Percentiles rank a stretch among this genome's conserved stretches.
These are phyloP conservation scores for Allium sativum DNA, from an alignment of 106 monocot genomes.

Conservation along the genomic window DNA sequence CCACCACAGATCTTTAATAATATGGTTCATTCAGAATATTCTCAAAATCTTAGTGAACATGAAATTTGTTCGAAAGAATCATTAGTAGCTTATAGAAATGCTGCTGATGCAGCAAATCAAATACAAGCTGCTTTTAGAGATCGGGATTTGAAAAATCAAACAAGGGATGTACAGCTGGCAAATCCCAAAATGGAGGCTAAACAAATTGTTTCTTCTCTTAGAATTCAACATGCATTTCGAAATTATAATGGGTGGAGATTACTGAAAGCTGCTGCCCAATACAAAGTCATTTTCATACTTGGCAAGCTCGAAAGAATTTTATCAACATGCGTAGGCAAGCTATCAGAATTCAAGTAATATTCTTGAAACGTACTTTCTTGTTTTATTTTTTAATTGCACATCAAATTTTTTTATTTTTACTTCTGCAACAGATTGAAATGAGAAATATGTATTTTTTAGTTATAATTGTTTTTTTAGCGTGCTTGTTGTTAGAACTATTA, in stretches of 20 bases:
- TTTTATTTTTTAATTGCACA: too few relatives aligned
- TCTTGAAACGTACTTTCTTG: not conserved
- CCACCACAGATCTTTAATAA: conserved; percentile 6
- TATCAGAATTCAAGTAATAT: conserved; percentile 75
- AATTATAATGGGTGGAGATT: conserved; percentile 45
- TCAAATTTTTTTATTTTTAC: not conserved
- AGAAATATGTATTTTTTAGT: too few relatives aligned
- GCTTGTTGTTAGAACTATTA: too few relatives aligned
- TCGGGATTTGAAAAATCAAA: conserved; percentile 59
- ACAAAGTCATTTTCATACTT: conserved; percentile 79
- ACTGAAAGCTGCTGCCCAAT: conserved; percentile 82
- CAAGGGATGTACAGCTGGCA: conserved; percentile 48
- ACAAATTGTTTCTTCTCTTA: conserved; percentile 70
- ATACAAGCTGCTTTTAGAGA: conserved; percentile 88
- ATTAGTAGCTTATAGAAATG: conserved; percentile 84
- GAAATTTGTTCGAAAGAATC: conserved; percentile 87
- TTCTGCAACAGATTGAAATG: not conserved
- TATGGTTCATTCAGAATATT: conserved; percentile 18
- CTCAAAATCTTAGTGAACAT: conserved; percentile 50
- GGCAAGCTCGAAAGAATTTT: conserved; percentile 61
- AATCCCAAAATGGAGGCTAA: conserved; percentile 54
- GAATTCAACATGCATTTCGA: conserved; percentile 80
- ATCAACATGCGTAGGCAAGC: conserved; percentile 54
- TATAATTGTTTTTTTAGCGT: too few relatives aligned
- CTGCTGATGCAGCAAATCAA: conserved; percentile 74